Evolutionary conservation across 2,329 filamentous ascomycete genomes (phyloP).

Genomic region (Colletotrichum gloeosporioides): DNA sequence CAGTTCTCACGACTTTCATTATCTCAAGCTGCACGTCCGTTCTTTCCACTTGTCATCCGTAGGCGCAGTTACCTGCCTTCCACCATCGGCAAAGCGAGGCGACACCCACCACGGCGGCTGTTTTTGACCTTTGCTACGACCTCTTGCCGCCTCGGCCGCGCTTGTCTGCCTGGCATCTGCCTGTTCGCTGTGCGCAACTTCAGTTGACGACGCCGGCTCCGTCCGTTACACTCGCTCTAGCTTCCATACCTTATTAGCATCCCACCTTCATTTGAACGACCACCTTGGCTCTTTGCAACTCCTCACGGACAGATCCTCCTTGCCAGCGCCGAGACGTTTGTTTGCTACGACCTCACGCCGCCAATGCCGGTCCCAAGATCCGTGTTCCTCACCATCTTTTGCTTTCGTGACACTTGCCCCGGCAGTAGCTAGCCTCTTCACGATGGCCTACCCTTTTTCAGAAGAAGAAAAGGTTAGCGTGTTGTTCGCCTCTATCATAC

Average conservation of each 20-base stretch:
- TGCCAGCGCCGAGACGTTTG: slow-evolving; percentile 4
- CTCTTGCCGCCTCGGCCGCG: neutral
- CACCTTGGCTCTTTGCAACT: neutral
- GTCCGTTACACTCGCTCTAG: neutral
- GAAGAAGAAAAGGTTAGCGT: slow-evolving; percentile 57
- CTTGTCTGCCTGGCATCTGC: neutral
- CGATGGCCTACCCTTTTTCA: slow-evolving; percentile 42
- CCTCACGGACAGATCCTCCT: neutral
- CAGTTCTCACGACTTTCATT: neutral
- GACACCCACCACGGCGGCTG: neutral
- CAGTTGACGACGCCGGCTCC: slow-evolving; percentile 1
- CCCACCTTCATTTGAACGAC: slow-evolving; percentile 1
- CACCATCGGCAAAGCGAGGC: neutral
- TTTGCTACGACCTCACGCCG: neutral
- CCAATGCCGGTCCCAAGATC: slow-evolving; percentile 21
- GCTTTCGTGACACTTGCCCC: neutral
- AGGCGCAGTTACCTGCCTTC: neutral
- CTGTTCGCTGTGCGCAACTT: neutral
- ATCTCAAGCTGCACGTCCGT: neutral
- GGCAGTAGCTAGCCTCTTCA: neutral
- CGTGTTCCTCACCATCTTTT: neutral
- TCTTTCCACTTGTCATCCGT: neutral
- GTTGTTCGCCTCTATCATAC: slow-evolving; percentile 4
- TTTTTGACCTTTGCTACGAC: neutral
- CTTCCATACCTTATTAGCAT: neutral